Conservation (phyloP, 139 green algal species). For the Coccomyxa sp. region DNA sequence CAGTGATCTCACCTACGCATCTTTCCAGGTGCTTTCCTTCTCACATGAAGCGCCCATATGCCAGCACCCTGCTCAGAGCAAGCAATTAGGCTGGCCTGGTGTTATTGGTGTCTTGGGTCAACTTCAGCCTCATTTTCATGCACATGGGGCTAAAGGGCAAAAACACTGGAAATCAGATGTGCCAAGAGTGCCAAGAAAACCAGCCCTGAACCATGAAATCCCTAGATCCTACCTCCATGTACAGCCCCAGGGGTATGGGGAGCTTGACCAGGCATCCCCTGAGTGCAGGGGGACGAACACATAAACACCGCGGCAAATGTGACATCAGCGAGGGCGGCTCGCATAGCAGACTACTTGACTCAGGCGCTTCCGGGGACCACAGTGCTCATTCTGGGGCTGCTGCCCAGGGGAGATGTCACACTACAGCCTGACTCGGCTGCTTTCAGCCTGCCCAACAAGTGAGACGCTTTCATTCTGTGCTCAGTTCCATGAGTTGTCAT, state of each 20-base stretch:
- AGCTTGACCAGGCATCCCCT: not conserved
- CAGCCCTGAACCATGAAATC: too few species aligned
- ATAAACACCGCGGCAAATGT: constrained; percentile 4
- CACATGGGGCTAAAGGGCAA: too few species aligned
- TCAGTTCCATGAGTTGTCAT: not conserved
- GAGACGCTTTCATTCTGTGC: not conserved
- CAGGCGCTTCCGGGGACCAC: not conserved
- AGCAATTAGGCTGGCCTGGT: too few species aligned
- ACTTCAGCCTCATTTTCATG: too few species aligned
- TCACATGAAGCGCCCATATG: too few species aligned
- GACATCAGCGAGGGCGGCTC: not conserved
- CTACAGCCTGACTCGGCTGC: not conserved
- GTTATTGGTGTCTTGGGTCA: too few species aligned
- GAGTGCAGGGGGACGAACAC: not conserved
- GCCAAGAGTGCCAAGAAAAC: too few species aligned
- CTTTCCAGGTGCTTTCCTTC: not conserved
- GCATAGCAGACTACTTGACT: constrained; percentile 8
- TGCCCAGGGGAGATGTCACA: constrained; percentile 11
- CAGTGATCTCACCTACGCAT: constrained; percentile 16
- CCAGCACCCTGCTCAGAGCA: not conserved
- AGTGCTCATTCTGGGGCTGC: constrained; percentile 7
- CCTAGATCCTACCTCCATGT: too few species aligned
- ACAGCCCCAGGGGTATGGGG: too few species aligned
- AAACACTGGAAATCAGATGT: too few species aligned
- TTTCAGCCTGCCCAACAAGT: constrained; percentile 8